Percentiles rank a stretch among this genome's conserved stretches.
phyloP scores from a whole-genome alignment of 257 asterid species.

The Primulina eburnea region DNA sequence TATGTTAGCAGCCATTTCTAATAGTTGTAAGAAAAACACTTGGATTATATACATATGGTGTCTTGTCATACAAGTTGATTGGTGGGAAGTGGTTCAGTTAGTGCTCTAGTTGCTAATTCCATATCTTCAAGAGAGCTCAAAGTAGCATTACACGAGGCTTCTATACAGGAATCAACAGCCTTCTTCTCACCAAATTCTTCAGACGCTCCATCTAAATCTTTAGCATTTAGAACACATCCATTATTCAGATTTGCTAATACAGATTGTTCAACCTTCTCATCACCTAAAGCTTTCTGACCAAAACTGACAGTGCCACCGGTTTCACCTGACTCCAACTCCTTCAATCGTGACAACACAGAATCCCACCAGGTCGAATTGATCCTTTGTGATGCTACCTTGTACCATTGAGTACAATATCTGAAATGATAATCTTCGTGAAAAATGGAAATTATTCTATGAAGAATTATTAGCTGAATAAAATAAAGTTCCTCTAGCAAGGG shows the following conservation, averaged over 20 bases:
- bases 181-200: slow-evolving; percentile 27
- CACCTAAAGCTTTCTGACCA: slow-evolving; percentile 35
- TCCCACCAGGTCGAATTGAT: slow-evolving; percentile 82
- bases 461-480: neutral
- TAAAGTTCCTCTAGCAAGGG: slow-evolving; percentile 3
- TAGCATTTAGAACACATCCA: slow-evolving; percentile 22
- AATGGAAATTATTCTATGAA: slow-evolving; percentile 2
- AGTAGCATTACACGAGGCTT: slow-evolving; percentile 32
- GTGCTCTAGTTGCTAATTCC: slow-evolving; percentile 92
- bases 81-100: slow-evolving; percentile 95
- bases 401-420: slow-evolving; percentile 93
- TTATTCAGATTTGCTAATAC: slow-evolving; percentile 20
- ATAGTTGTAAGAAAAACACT: slow-evolving; percentile 14
- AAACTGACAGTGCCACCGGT: slow-evolving; percentile 44
- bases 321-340: slow-evolving; percentile 72
- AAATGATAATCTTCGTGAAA: slow-evolving; percentile 19
- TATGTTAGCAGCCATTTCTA: slow-evolving; percentile 5
- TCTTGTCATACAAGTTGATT: slow-evolving; percentile 71
- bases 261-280: slow-evolving; percentile 26
- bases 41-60: slow-evolving; percentile 10
- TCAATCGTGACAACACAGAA: slow-evolving; percentile 69
- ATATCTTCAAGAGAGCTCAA: slow-evolving; percentile 81
- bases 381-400: slow-evolving; percentile 77
- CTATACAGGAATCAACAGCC: slow-evolving; percentile 12
- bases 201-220: slow-evolving; percentile 10